phyloP scores from a whole-genome alignment of 805 yeast genomes.

The Pichia membranifaciens region DNA sequence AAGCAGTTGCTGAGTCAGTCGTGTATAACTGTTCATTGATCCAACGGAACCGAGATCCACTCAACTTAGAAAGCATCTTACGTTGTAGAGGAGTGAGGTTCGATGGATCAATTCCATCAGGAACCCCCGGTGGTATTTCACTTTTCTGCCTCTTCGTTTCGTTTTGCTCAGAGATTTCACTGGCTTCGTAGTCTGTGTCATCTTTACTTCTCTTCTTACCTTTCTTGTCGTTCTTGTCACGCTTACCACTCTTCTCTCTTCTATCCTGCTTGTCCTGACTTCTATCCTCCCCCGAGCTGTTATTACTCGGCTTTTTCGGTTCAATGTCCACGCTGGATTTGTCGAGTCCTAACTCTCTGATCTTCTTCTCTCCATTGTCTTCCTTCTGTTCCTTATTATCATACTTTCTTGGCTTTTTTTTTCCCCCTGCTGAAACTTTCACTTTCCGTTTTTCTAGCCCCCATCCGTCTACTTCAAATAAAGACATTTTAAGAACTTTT shows the following conservation, averaged over 20 bases:
- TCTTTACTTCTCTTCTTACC: conserved; percentile 7
- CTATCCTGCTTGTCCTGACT: conserved; percentile 10
- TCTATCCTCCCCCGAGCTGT: conserved; percentile 10
- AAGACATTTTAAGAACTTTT: conserved; percentile 41
- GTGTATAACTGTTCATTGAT: conserved; percentile 97
- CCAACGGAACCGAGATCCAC: conserved; percentile 97
- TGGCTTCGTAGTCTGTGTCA: too few species aligned
- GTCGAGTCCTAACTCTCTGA: conserved; percentile 5
- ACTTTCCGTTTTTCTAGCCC: conserved; percentile 50
- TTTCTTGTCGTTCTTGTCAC: conserved; percentile 7
- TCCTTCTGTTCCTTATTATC: conserved; percentile 14
- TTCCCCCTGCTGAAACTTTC: conserved; percentile 32
- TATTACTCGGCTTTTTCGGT: conserved; percentile 13
- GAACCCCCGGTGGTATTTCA: conserved; percentile 16
- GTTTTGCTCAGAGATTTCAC: too few species aligned
- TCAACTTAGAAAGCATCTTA: conserved; percentile 89
- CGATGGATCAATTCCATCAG: conserved; percentile 19
- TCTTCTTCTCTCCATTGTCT: conserved; percentile 7
- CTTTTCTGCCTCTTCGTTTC: conserved; percentile 3
- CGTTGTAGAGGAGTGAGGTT: conserved; percentile 83
- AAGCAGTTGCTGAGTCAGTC: conserved; percentile 69
- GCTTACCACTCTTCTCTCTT: conserved; percentile 1
- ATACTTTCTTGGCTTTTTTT: conserved; percentile 19
- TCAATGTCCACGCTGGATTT: conserved; percentile 1
- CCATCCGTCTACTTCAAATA: conserved; percentile 84